Evolutionary conservation across 176 grass and related monocot genomes (phyloP), one percentile per base, ranked within the genome.

Genomic region (Aegilops bicornis): DNA sequence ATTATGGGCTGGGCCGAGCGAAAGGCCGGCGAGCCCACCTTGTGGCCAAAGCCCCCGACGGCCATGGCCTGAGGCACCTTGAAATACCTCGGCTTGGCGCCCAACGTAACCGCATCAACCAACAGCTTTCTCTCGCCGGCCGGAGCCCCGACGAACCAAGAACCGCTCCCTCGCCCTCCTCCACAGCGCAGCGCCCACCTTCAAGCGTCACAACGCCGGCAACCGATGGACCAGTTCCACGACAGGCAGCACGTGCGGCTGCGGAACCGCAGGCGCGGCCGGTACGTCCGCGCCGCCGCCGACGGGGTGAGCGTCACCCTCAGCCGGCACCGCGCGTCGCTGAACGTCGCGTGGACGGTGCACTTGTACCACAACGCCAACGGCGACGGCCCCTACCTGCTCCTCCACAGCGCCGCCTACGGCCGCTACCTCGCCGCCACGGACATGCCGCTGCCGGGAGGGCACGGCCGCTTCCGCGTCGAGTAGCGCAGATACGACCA

Each of bases 361-460:
- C 73, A 78, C 50, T 0, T 54, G 1, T 7, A 54, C 50, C 50
- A 54, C 16, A 2, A 16, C 11, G 13, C 10, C 10, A 0, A 47
- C 1, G 14, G 25, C 62, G 33, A 54, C 50, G 79, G 62, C 72
- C 5, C 4, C 10, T 20, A 5, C 39, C 6, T 86, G 6, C 84
- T 78, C 23, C 76, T 86, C 48, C 84, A 31, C 15, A 16, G 33
- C 48, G 84, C 69, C 36, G 81, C 60, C 72, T 86, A 86, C 64
- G 84, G 84, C 10, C 64, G 73, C 36, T 86, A 86, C 75, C 84
- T 79, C 62, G 74, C 29, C 1, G 8, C 31, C 30, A 17, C 22
- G 36, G 27, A 9, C 62, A 19, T 5, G 10, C 17, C 17, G 31
- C 61, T 74, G 15, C 64, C 63, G 45, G n/a, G 10, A 13, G 48